Evolutionary conservation across 2,329 filamentous ascomycete species (phyloP).

Genomic region (Xylariaceae sp.): DNA sequence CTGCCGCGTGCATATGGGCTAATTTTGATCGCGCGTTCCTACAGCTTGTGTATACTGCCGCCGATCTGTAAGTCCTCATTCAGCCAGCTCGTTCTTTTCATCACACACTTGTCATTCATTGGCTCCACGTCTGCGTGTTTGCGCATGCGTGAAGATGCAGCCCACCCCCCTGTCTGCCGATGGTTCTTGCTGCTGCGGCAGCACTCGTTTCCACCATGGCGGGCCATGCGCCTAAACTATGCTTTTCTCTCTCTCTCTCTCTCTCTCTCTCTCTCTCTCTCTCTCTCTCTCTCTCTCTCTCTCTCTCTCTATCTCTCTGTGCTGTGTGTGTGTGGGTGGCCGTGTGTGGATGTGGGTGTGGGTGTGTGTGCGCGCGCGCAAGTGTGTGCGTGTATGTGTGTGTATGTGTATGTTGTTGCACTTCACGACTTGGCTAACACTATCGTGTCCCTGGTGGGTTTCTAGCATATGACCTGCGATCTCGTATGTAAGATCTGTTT

Average conservation of each 20-base stretch:
- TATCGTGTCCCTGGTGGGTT: constrained; percentile 41
- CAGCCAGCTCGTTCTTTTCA: constrained; percentile 32
- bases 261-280: too few species aligned
- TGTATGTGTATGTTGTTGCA: constrained; percentile 21
- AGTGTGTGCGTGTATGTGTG: constrained; percentile 10
- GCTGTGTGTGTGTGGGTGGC: too few species aligned
- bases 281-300: too few species aligned
- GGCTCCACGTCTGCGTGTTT: constrained; percentile 36
- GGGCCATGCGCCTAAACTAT: constrained; percentile 26
- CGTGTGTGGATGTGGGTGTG: too few species aligned
- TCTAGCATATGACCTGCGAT: constrained; percentile 90
- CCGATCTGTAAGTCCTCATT: constrained; percentile 74
- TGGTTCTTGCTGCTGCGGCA: constrained; percentile 15
- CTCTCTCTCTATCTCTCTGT: too few species aligned
- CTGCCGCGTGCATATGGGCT: constrained; percentile 32
- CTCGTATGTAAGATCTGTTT: constrained; percentile 65
- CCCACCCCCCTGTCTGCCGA: constrained; percentile 22
- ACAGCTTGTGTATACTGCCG: constrained; percentile 87
- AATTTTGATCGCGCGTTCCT: constrained; percentile 48
- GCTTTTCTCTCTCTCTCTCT: too few species aligned
- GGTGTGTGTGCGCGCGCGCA: constrained; percentile 14
- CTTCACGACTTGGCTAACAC: constrained; percentile 48
- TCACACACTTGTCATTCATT: constrained; percentile 32
- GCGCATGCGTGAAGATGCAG: constrained; percentile 23
- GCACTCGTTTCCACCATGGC: constrained; percentile 13